phyloP scores from a whole-genome alignment of 306 rosid genomes.

The Rosa chinensis region DNA sequence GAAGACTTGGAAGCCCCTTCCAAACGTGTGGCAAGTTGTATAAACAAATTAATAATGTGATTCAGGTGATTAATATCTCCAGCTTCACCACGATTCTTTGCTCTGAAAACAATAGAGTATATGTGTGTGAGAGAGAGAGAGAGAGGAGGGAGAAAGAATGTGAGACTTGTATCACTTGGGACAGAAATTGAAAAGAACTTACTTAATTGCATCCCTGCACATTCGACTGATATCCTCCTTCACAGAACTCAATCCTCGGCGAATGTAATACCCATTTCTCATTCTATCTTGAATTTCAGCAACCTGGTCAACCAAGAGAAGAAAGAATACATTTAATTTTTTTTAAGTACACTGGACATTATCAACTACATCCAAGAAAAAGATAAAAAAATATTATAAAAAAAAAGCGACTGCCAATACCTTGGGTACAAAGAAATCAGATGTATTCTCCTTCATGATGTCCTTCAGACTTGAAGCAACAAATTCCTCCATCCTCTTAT shows the following conservation, averaged over 20 bases:
- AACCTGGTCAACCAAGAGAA: constrained; percentile 55
- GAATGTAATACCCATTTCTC: constrained; percentile 76
- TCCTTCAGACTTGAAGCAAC: constrained; percentile 82
- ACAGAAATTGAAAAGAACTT: constrained; percentile 29
- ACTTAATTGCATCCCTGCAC: constrained; percentile 98
- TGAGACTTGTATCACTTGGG: not conserved
- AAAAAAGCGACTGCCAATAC: constrained; percentile 33
- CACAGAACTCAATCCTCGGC: constrained; percentile 82
- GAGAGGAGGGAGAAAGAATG: not conserved
- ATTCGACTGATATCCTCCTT: constrained; percentile 92
- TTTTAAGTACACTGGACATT: not conserved
- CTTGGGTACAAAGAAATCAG: constrained; percentile 90
- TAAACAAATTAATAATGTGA: constrained; percentile 61
- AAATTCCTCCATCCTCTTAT: constrained; percentile 89
- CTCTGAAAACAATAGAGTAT: constrained; percentile 43
- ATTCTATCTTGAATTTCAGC: constrained; percentile 92
- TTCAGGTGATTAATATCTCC: constrained; percentile 76
- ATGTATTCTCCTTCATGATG: constrained; percentile 82
- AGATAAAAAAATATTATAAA: too few relatives aligned
- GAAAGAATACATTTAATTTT: not conserved
- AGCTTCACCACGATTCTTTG: constrained; percentile 76
- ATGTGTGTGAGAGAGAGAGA: not conserved
- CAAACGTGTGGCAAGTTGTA: constrained; percentile 74
- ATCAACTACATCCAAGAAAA: constrained; percentile 6
- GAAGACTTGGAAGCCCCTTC: constrained; percentile 62